Evolutionary conservation across 768 basidiomycete genomes (phyloP), one percentile per base, ranked within the genome.

Genomic region (Boletus rubescentipes): DNA sequence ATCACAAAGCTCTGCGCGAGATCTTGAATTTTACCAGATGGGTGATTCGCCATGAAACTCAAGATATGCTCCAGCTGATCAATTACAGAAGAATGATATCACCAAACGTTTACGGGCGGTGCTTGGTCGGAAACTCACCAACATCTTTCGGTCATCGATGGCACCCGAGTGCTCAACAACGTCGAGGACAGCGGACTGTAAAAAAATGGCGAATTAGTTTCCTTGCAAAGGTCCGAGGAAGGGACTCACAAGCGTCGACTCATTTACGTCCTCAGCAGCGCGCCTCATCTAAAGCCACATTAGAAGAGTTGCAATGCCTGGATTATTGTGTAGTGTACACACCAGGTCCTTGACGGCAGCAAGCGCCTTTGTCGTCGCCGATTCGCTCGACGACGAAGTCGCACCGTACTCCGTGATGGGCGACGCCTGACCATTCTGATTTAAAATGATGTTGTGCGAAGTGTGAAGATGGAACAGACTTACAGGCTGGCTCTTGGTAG

Each of bases 81-180:
- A 2, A 46, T 49, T 18, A 18, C 10, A 39, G 4, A n/a, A 26
- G 5, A 5, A 44, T 12, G 30, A 32, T 4, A 39, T 61, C 10
- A 55, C 9, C 4, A 7, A 9, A 8, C 5, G 14, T 32, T 3
- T 5, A 44, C 11, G 16, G 10, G 38, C 3, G 12, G 23, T 41
- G 43, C 12, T 31, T 23, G 20, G 26, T 12, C 42, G 42, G 5
- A 15, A n/a, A 73, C 85, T 48, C 48, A 89, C 91, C 42, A 87
- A 70, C 67, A 90, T 77, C 68, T 90, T 87, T 48, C 91, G 79
- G 63, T 93, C 91, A 69, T 93, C 87, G 20, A 91, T 72, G 9
- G 81, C 74, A 46, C 83, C 83, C 11, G 74, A 72, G 63, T 91
- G 78, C 34, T 74, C 74, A 38, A 91, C 62, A 2, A 75, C 68